Percentiles rank a stretch among this genome's conserved stretches.
phyloP scores from a whole-genome alignment of 805 yeast species.

The Barnettozyma siamensis region DNA sequence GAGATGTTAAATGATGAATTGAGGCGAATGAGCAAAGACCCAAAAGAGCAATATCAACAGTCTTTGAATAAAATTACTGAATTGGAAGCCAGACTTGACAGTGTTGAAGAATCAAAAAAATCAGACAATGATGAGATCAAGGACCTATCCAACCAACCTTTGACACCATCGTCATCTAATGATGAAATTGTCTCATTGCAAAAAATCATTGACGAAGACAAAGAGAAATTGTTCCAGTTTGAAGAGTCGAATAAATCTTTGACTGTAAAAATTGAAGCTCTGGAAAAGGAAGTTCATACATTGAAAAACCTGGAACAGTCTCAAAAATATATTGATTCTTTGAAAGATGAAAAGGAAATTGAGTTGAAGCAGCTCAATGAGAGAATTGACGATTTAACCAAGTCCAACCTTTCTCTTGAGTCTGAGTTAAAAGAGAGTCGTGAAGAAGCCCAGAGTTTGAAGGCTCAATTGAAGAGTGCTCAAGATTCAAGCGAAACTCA shows the following conservation, averaged over 20 bases:
- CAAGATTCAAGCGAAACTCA: neutral
- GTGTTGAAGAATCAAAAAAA: slow-evolving; percentile 8
- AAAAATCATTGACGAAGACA: neutral
- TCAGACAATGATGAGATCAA: slow-evolving; percentile 1
- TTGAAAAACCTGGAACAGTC: neutral
- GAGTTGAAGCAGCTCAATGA: neutral
- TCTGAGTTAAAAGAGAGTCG: neutral
- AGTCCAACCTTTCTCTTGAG: neutral
- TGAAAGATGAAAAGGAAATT: neutral
- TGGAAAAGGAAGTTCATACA: slow-evolving; percentile 7
- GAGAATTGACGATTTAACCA: neutral
- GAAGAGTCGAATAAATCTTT: neutral
- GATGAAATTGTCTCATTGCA: neutral
- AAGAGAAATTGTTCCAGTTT: neutral
- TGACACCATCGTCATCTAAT: too few species aligned
- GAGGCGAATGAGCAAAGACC: slow-evolving; percentile 29
- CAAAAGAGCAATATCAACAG: slow-evolving; percentile 3
- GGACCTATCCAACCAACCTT: too few species aligned
- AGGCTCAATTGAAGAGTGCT: neutral
- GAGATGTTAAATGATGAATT: slow-evolving; percentile 61
- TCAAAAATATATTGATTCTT: neutral
- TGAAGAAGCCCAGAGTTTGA: neutral
- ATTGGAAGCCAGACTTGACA: slow-evolving; percentile 8
- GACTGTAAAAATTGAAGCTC: neutral
- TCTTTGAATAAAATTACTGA: slow-evolving; percentile 2